phyloP scores from a whole-genome alignment of 495 filamentous ascomycete species.

The Parathielavia appendiculata region DNA sequence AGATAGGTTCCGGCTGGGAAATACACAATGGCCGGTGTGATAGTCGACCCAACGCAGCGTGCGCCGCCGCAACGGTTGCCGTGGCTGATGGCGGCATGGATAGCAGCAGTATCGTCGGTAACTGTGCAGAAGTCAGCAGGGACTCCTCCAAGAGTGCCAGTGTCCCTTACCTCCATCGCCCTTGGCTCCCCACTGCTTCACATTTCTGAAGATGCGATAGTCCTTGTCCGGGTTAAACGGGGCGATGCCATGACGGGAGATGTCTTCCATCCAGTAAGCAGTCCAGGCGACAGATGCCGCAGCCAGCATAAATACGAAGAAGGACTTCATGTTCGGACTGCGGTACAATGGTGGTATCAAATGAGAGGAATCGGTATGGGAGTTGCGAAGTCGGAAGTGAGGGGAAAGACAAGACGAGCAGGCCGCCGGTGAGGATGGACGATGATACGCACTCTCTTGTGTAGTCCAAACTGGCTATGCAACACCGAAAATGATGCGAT shows the following conservation, averaged over 20 bases:
- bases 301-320: slow-evolving; percentile 13
- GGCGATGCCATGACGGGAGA: slow-evolving; percentile 39
- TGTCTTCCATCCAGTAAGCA: slow-evolving; percentile 36
- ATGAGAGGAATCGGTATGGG: background rate
- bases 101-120: slow-evolving; percentile 77
- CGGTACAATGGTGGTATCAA: background rate
- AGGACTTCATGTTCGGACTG: slow-evolving; percentile 14
- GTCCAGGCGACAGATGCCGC: slow-evolving; percentile 15
- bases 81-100: slow-evolving; percentile 72
- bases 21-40: slow-evolving; percentile 63
- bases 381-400: background rate
- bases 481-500: background rate
- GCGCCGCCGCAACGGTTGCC: slow-evolving; percentile 73
- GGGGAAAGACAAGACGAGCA: background rate
- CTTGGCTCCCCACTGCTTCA: slow-evolving; percentile 72
- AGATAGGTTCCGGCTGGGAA: slow-evolving; percentile 64
- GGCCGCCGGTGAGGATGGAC: background rate
- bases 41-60: slow-evolving; percentile 69
- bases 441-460: background rate
- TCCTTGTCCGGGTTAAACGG: slow-evolving; percentile 34
- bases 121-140: slow-evolving; percentile 37
- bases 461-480: background rate
- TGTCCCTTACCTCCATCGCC: slow-evolving; percentile 54
- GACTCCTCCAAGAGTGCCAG: background rate
- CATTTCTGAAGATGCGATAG: slow-evolving; percentile 76